These are phyloP conservation scores for Apophysomyces ossiformis DNA, from an alignment of 371 early-diverging fungal species.

Conservation along the genomic window DNA sequence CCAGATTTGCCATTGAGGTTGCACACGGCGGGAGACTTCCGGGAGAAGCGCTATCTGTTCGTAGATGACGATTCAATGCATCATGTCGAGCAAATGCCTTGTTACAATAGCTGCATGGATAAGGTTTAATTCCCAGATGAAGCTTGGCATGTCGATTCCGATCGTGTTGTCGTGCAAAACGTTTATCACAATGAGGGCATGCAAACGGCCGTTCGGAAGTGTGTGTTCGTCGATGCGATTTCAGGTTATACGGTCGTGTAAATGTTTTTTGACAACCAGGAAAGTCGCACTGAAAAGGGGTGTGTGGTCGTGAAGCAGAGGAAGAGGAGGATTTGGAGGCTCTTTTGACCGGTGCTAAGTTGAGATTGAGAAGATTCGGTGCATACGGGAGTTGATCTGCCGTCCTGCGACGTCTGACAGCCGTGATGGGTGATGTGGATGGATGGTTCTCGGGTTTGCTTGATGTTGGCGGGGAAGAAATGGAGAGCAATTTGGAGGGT, in stretches of 20 bases:
- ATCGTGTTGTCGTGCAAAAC: conserved; percentile 79
- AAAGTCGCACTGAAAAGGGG: conserved; percentile 27
- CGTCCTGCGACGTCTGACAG: conserved; percentile 13
- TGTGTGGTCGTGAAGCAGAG: not conserved
- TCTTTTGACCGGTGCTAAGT: conserved; percentile 17
- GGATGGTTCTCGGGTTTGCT: not conserved
- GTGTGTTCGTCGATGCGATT: conserved; percentile 80
- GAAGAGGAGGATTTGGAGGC: not conserved
- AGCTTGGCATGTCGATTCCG: conserved; percentile 81
- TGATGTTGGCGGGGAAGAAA: not conserved
- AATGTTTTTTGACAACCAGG: conserved; percentile 74
- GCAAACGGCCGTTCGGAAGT: conserved; percentile 76
- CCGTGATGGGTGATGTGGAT: not conserved
- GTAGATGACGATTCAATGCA: conserved; percentile 68
- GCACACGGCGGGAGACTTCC: conserved; percentile 5
- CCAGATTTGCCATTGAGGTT: conserved; percentile 3
- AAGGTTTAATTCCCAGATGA: conserved; percentile 71
- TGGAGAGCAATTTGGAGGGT: not conserved
- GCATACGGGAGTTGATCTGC: conserved; percentile 27
- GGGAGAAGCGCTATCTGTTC: conserved; percentile 6
- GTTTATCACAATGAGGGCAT: conserved; percentile 62
- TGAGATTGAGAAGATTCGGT: conserved; percentile 23
- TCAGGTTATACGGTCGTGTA: conserved; percentile 81
- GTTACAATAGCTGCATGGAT: conserved; percentile 62
- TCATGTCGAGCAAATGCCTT: conserved; percentile 82